Conservation (phyloP, 768 basidiomycete genomes). For the Dacryopinax primogenitus region DNA sequence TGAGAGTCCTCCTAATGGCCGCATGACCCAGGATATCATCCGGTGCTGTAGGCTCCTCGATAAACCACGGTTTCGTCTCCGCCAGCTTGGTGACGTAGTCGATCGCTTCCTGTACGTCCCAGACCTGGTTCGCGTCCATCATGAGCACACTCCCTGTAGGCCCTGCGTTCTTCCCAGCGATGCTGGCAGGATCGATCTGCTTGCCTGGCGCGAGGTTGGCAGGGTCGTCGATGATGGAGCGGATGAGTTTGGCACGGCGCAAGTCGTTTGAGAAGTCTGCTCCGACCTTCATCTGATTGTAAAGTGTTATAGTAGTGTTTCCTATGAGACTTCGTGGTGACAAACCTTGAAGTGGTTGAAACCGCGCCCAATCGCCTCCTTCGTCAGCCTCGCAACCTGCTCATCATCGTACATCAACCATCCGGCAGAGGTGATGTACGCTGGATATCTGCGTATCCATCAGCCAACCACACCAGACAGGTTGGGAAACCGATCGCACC, state of each 20-base stretch:
- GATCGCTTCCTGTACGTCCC: constrained; percentile 87
- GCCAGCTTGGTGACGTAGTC: constrained; percentile 74
- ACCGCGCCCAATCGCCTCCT: constrained; percentile 68
- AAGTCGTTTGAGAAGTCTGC: constrained; percentile 68
- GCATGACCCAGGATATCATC: constrained; percentile 84
- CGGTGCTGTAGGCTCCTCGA: constrained; percentile 86
- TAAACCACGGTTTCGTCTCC: constrained; percentile 87
- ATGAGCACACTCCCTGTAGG: constrained; percentile 89
- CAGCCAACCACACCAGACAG: neutral
- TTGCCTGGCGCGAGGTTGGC: constrained; percentile 55
- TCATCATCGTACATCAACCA: constrained; percentile 93
- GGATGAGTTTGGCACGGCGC: constrained; percentile 75
- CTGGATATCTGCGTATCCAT: constrained; percentile 55
- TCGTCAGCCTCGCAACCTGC: constrained; percentile 74
- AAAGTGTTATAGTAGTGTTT: neutral
- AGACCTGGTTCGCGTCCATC: constrained; percentile 94
- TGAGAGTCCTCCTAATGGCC: constrained; percentile 61
- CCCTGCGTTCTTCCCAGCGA: constrained; percentile 84
- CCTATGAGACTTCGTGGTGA: neutral
- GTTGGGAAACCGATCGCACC: constrained; percentile 31
- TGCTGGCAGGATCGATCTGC: constrained; percentile 49
- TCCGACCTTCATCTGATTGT: constrained; percentile 73
- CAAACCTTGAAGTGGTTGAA: constrained; percentile 89
- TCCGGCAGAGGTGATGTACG: constrained; percentile 85
- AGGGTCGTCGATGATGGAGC: constrained; percentile 91